These are phyloP conservation scores for Venturia effusa DNA, from an alignment of 2,329 filamentous ascomycete genomes.

Conservation along the genomic window DNA sequence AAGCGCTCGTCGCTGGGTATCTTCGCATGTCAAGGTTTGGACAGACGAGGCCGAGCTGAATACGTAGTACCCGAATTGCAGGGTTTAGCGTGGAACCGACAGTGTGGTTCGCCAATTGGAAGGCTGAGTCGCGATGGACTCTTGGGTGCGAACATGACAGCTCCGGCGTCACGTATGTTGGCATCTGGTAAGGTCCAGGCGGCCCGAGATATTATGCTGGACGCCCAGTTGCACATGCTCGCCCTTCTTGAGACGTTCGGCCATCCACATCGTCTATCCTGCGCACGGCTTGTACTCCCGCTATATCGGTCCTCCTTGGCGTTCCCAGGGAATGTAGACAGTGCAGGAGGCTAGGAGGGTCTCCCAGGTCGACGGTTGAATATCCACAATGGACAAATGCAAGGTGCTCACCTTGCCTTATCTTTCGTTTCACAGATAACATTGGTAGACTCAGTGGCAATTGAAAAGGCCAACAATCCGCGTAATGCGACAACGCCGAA, in stretches of 20 bases:
- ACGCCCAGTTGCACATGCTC: neutral
- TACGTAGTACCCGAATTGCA: neutral
- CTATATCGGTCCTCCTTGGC: neutral
- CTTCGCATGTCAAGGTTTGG: too few species aligned
- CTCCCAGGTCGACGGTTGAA: slow-evolving; percentile 1
- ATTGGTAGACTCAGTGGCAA: slow-evolving; percentile 20
- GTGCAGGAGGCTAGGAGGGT: neutral
- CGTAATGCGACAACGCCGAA: slow-evolving; percentile 12
- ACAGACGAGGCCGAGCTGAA: neutral
- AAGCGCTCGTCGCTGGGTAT: neutral
- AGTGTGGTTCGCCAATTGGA: neutral
- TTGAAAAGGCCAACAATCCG: slow-evolving; percentile 7
- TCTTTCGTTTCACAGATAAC: slow-evolving; percentile 25
- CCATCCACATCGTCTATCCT: neutral
- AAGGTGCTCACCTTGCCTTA: slow-evolving; percentile 23
- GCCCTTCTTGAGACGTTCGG: neutral
- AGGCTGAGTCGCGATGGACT: neutral
- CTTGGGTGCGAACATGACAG: neutral
- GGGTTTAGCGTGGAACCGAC: neutral
- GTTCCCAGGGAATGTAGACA: neutral
- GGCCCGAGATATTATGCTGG: neutral
- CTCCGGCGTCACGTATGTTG: neutral
- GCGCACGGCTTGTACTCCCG: slow-evolving; percentile 3
- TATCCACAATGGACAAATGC: slow-evolving; percentile 16
- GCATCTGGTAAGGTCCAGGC: neutral